Base-by-base conservation (phyloP, 768 basidiomycete genomes). In the Rhizopogon vinicolor region DNA sequence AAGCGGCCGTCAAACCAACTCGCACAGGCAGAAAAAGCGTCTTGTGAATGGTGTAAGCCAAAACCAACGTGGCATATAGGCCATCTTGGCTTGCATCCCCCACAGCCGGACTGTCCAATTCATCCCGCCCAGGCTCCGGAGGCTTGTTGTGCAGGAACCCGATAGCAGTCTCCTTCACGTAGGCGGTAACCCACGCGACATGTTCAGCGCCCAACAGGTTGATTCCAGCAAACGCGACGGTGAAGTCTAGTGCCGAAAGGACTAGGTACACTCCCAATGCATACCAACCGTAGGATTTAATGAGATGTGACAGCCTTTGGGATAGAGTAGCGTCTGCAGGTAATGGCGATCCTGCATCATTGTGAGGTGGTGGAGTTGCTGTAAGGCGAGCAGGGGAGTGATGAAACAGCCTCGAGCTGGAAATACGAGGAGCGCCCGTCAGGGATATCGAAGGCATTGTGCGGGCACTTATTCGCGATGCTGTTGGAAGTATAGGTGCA, bases 21-120 rank as follows among this genome's bases (percentile, higher is more conserved):
- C 97, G 78, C 22, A 99, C 70, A 8, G 97, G 97, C 19, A 98
- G 68, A 66, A 98, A 90, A 1, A 93, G 65, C 0, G 92, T 96
- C 75, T 99, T 99, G 81, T 99, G 97, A 51, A 99, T 83, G 18
- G 90, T 88, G 71, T 95, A 99, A 3, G 97, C 96, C 62, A 98
- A 75, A 0, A 92, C 83, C 28, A 97, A 72, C 85, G 97, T 95
- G 28, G 96, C 93, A 70, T 92, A 95, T 16, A 97, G 74, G 14
- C 91, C 85, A 67, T 91, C 89, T 7, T 84, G 79, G 1, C 86
- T 81, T 2, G 69, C 68, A 43, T 58, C 56, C 51, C 61, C 56
- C 37, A 69, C 59, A 3, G 67, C 67, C 12, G 73, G 63, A 53
- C 62, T 67, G 19, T 89, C 85, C 49, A 82, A 71, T 62, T 87